Conservation (phyloP, 306 rosid species). For the Cajanus cajan region DNA sequence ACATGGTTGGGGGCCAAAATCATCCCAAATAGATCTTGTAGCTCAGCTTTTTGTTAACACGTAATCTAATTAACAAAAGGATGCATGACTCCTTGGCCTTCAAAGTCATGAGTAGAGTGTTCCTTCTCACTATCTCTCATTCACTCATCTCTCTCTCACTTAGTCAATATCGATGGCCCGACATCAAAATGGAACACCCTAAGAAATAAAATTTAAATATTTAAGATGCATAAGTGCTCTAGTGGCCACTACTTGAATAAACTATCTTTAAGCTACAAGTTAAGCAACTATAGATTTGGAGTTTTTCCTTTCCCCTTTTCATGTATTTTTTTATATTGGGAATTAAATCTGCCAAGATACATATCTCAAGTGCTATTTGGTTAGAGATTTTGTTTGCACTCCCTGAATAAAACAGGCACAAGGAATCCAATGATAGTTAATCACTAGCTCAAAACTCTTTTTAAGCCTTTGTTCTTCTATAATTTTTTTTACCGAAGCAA, state of each 20-base stretch:
- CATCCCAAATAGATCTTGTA: slow-evolving; percentile 58
- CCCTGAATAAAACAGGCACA: slow-evolving; percentile 23
- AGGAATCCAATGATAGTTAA: slow-evolving; percentile 59
- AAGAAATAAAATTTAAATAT: slow-evolving; percentile 48
- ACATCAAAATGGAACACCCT: slow-evolving; percentile 52
- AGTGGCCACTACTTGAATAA: slow-evolving; percentile 68
- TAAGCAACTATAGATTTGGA: not conserved
- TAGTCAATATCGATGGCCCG: slow-evolving; percentile 54
- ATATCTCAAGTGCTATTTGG: not conserved
- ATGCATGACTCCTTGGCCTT: slow-evolving; percentile 58
- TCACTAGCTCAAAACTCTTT: not conserved
- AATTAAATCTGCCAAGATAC: slow-evolving; percentile 17
- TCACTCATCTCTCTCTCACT: slow-evolving; percentile 35
- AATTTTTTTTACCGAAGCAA: slow-evolving; percentile 10
- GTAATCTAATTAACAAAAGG: slow-evolving; percentile 47
- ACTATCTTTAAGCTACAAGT: slow-evolving; percentile 8
- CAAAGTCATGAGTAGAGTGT: slow-evolving; percentile 56
- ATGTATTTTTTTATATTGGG: not conserved
- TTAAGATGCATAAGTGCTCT: slow-evolving; percentile 45
- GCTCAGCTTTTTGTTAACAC: slow-evolving; percentile 68
- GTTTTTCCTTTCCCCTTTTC: not conserved
- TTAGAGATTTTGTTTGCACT: slow-evolving; percentile 15
- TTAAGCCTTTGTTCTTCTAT: not conserved
- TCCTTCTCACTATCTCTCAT: slow-evolving; percentile 43
- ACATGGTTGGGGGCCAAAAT: slow-evolving; percentile 58